Base-by-base conservation (phyloP, 2,329 filamentous ascomycete species). In the Cladosporium halotolerans region DNA sequence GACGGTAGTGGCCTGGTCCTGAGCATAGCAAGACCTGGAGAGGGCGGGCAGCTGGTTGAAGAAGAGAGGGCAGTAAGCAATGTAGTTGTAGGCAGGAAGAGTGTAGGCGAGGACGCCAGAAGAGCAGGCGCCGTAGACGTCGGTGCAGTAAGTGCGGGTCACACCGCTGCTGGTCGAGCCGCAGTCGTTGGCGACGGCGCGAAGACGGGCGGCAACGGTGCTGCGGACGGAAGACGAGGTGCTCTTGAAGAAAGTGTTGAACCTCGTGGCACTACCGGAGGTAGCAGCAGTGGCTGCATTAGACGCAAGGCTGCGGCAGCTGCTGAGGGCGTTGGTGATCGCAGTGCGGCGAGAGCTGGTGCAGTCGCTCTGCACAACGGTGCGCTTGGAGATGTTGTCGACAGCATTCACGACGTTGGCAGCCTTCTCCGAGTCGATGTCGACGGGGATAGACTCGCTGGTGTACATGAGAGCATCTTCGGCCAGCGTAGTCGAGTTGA, bases 1-100 rank as follows among this genome's bases (percentile, higher is more conserved):
- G 39, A 76, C 76, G 14, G 84, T 86, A 10, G 78, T 83, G 3
- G 79, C 80, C 38, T 83, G 80, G 63, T 86, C 84, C 69, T 86
- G 83, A 2, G 62, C 76, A 65, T 86, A 81, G 72, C 84, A 88
- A 1, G 66, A 69, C 7, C 60, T 60, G 9, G 76, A 70, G 34
- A 80, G 57, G 2, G 74, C 72, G 0, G 80, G 73, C 8, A 86
- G 73, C 10, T 66, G 70, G 45, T 64, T 77, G 72, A 83, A 87
- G 70, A 78, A 83, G 16, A 80, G 67, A 9, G 74, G 72, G 70
- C 83, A 86, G 72, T 84, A 84, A 50, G 78, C 79, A 68, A 85
- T 79, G 33, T 53, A 36, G 66, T 77, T 78, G 36, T 61, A 62
- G 11, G 57, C 38, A 0, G 55, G 55, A 5, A 82, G 68, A 0